Conservation (phyloP, 2,329 filamentous ascomycete species). For the Colletotrichum sp. region DNA sequence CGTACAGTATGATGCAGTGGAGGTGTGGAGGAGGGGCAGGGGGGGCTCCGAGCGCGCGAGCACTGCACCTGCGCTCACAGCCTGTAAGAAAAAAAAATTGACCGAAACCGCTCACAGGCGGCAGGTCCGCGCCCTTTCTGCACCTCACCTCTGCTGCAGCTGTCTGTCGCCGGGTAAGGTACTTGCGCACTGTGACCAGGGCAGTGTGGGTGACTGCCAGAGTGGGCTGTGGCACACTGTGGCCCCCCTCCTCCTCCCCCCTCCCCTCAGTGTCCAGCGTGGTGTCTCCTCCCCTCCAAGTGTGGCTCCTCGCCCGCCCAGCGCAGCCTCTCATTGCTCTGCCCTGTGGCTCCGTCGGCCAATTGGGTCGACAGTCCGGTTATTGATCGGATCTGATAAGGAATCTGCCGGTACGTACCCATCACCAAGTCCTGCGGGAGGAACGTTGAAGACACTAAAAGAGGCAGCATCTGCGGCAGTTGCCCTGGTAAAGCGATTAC, state of each 20-base stretch:
- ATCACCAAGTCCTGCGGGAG: constrained; percentile 1
- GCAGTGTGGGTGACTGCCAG: neutral
- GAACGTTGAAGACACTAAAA: constrained; percentile 3
- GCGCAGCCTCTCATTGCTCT: neutral
- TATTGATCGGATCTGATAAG: constrained; percentile 22
- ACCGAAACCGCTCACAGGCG: constrained; percentile 5
- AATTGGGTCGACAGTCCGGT: constrained; percentile 4
- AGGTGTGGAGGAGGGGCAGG: constrained; percentile 25
- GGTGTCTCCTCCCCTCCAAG: neutral
- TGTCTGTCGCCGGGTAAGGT: neutral
- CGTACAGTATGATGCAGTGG: constrained; percentile 18
- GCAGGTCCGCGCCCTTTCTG: neutral
- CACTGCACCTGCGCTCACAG: neutral
- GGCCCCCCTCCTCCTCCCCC: neutral
- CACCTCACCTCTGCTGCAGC: neutral
- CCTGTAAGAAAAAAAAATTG: neutral
- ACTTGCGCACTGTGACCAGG: neutral
- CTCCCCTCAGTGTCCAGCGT: neutral
- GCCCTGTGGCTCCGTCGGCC: neutral
- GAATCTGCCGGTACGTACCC: neutral
- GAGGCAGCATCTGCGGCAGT: neutral
- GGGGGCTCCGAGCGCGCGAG: neutral
- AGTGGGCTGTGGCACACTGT: neutral
- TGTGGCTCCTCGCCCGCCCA: neutral
- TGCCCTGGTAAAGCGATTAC: neutral